phyloP scores from a whole-genome alignment of 805 yeast species.

The Saccharomyces cerevisiae region DNA sequence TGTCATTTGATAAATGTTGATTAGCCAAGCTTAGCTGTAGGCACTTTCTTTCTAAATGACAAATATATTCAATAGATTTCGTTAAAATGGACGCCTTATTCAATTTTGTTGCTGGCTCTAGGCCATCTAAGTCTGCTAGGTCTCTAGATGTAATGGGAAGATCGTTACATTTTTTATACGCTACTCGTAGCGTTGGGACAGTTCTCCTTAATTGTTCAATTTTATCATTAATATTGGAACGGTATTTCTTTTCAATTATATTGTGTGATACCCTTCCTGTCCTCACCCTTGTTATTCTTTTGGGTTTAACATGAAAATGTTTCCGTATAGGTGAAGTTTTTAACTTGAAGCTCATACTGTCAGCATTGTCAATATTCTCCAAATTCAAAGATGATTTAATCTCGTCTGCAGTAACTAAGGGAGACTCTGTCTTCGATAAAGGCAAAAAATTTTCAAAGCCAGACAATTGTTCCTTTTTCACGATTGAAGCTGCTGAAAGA shows the following conservation, averaged over 20 bases:
- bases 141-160: slow-evolving; percentile 49
- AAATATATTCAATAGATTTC: slow-evolving; percentile 71
- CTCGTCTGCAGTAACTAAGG: not conserved
- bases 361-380: slow-evolving; percentile 2
- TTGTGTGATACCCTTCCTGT: slow-evolving; percentile 52
- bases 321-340: not conserved
- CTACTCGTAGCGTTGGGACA: slow-evolving; percentile 53
- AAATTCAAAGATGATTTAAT: not conserved
- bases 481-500: not conserved
- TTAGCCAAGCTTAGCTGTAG: slow-evolving; percentile 42
- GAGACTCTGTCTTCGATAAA: not conserved
- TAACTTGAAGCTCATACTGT: not conserved
- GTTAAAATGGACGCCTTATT: slow-evolving; percentile 71
- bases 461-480: not conserved
- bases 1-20: slow-evolving; percentile 28
- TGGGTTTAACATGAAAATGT: not conserved
- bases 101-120: slow-evolving; percentile 66
- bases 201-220: slow-evolving; percentile 55
- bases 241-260: slow-evolving; percentile 62
- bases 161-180: slow-evolving; percentile 38
- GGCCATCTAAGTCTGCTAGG: slow-evolving; percentile 56
- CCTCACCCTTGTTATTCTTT: slow-evolving; percentile 10
- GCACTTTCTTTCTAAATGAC: slow-evolving; percentile 60
- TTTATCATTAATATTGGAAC: slow-evolving; percentile 64
- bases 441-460: not conserved